Evolutionary conservation across 108 stramenopile genomes (phyloP).

Genomic region (Pseudonitzschia multiseries): DNA sequence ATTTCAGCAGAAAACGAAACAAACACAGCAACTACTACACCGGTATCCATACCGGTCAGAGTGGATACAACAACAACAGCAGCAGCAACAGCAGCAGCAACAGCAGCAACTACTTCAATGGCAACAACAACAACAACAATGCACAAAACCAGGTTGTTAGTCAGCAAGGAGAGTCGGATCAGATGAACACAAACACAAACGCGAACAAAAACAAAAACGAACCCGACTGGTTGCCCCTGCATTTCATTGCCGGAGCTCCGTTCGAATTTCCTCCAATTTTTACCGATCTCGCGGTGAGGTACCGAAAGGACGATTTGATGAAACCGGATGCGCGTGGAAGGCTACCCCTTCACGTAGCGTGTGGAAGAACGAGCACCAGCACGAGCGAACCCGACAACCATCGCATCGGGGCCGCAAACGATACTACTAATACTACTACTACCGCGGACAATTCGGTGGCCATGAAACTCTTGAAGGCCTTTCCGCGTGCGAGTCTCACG

Average conservation of each 20-base stretch:
- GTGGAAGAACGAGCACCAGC: background rate
- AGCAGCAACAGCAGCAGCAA: background rate
- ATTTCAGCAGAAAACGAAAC: background rate
- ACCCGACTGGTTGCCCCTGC: constrained; percentile 29
- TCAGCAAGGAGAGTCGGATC: background rate
- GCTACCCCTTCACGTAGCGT: constrained; percentile 30
- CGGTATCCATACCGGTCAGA: no score
- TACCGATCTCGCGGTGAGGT: constrained; percentile 27
- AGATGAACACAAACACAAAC: no score
- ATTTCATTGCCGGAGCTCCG: constrained; percentile 13
- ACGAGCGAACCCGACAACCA: background rate
- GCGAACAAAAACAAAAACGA: no score
- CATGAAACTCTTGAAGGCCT: constrained; percentile 20
- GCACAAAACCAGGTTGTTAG: background rate
- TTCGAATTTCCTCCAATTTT: constrained; percentile 27
- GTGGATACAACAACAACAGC: no score
- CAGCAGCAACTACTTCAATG: background rate
- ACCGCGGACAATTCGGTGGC: background rate
- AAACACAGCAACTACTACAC: background rate
- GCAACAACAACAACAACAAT: background rate
- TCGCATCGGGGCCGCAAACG: no score
- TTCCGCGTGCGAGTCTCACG: constrained; percentile 22
- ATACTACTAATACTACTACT: background rate
- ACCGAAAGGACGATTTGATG: constrained; percentile 9
- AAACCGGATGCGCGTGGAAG: constrained; percentile 20